Evolutionary conservation across 768 basidiomycete genomes (phyloP).

Genomic region (Fomitopsis pulvina): DNA sequence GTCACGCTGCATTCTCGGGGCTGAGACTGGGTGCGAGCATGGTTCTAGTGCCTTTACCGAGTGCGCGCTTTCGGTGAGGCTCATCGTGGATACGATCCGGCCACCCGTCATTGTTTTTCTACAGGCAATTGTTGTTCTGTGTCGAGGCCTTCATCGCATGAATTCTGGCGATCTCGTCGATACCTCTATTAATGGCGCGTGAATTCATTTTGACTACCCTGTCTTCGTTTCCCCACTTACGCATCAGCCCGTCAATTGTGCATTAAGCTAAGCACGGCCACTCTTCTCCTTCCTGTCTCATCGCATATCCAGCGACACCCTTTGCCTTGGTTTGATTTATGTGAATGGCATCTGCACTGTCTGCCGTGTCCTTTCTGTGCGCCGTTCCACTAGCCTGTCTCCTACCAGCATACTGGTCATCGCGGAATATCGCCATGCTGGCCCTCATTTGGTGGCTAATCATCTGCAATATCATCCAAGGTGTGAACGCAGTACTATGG

Average conservation of each 20-base stretch:
- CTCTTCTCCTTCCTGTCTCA: neutral
- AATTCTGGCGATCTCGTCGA: neutral
- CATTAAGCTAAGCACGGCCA: neutral
- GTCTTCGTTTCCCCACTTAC: neutral
- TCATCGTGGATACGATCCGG: neutral
- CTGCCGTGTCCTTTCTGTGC: conserved; percentile 23
- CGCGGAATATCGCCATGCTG: conserved; percentile 24
- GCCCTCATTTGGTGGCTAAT: conserved; percentile 27
- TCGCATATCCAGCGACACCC: neutral
- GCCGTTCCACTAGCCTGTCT: conserved; percentile 17
- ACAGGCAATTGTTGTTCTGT: conserved; percentile 1
- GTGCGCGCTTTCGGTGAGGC: neutral
- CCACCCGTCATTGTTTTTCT: neutral
- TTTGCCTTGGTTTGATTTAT: neutral
- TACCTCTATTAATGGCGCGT: neutral
- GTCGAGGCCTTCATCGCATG: neutral
- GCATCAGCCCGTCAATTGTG: neutral
- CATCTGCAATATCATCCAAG: conserved; percentile 26
- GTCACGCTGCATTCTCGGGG: neutral
- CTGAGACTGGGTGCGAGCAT: neutral
- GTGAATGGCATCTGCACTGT: conserved; percentile 20
- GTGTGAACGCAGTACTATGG: conserved; percentile 60
- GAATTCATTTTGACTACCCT: neutral
- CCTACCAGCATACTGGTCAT: conserved; percentile 20
- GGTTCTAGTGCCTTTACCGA: neutral